Evolutionary conservation across 306 rosid species (phyloP), one percentile per base, ranked within the genome.

Genomic region (Inga laurina): DNA sequence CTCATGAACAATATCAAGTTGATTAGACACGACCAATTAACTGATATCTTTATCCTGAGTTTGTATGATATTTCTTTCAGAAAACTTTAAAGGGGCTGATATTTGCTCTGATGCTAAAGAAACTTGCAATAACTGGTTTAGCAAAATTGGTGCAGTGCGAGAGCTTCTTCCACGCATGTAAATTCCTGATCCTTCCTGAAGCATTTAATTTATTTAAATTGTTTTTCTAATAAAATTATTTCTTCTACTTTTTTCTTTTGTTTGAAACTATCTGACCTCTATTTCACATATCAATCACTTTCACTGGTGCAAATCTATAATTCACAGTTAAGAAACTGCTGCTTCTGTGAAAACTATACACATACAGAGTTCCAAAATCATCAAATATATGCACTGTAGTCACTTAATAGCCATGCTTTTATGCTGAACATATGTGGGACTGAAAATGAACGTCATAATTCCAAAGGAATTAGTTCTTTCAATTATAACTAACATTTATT

Each of bases 101-200:
- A 62, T 96, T 61, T 89, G 94, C 85, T 84, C 84, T 37, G 93
- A 91, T 70, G 99, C 99, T 51, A 96, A 93, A 87, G 99, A 93
- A 92, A 96, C 99, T 81, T 96, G 99, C 90, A 74, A 91, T 77
- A 93, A 96, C 70, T 96, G 99, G 99, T 93, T 96, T 87, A 81
- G 89, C 89, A 96, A 96, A 90, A 92, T 96, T 85, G 99, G 98
- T 87, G 95, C 91, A 64, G 88, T 96, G 81, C 91, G 86, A 83
- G 98, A 93, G 91, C 98, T 96, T 91, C 98, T 96, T 91, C 99
- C 99, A 65, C 99, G 98, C 91, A 91, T 96, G 99, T 96, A 77
- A 90, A 75, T 85, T 87, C 82, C 75, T 56, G 82, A 68, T 74
- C 72, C 84, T 84, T 79, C 73, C 30, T 62, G 71, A 64, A 64